Evolutionary conservation across 768 basidiomycete genomes (phyloP), one percentile per base, ranked within the genome.

Genomic region (Punctularia strigosozonata): DNA sequence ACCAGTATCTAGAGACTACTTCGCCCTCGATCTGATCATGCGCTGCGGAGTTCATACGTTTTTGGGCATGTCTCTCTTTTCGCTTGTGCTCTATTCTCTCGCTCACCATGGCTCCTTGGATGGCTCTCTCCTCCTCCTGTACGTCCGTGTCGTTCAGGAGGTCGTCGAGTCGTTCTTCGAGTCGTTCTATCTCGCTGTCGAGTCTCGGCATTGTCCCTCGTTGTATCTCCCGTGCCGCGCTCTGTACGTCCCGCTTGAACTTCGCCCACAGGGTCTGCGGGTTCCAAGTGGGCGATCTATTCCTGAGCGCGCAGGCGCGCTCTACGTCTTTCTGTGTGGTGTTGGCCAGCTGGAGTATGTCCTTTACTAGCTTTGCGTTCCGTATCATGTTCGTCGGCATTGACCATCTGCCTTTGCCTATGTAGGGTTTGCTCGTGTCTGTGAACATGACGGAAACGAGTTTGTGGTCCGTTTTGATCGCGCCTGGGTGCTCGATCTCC

Each of bases 391-490:
- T 20, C 5, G 13, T 7, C 1, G 42, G 46, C 43, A 39, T 42
- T 0, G 33, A 25, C 48, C 48, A 49, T 12, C 48, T 10, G 0
- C 45, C 45, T 1, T 25, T n/a, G 13, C 38, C 45, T 3, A 41
- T 23, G 6, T 36, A 22, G 1, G 45, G 45, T 4, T 32, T 22
- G 0, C 32, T 26, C 2, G 18, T 14, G 3, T 34, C n/a, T 17
- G 43, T 20, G 17, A 34, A 24, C 20, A 38, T 10, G 0, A 44
- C 34, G 2, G 34, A 8, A 0, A 34, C 35, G 33, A 50, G 39
- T 10, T 10, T 8, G 18, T 34, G 33, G 33, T 34, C 19, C 10
- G 33, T 10, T 34, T 10, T 10, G 13, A 34, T n/a, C n/a, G n/a
- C 33, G 12, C n/a, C 12, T 34, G 33, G 20, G 8, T 8, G 10